phyloP scores from a whole-genome alignment of 1,284 basidiomycete genomes.

The Naganishia sp. region DNA sequence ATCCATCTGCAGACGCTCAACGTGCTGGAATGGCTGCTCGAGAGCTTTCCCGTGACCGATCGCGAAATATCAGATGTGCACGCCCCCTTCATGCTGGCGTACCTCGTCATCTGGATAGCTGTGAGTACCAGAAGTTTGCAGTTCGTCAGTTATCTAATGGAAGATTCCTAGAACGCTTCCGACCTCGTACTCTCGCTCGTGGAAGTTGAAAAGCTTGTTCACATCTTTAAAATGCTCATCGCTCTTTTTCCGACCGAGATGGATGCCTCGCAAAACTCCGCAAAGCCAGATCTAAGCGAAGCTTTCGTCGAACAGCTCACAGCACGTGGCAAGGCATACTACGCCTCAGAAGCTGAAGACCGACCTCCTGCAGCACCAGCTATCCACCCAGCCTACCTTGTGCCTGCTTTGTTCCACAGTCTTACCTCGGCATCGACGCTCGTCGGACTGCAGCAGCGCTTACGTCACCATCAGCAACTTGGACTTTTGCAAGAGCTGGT shows the following conservation, averaged over 20 bases:
- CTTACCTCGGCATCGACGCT: neutral
- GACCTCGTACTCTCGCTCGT: neutral
- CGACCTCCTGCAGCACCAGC: conserved; percentile 2
- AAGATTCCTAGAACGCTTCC: too few species aligned
- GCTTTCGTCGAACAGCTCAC: neutral
- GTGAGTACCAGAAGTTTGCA: neutral
- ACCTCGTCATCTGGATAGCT: conserved; percentile 14
- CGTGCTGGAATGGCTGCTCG: conserved; percentile 50
- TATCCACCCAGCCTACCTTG: neutral
- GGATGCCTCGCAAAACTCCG: neutral
- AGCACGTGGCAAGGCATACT: neutral
- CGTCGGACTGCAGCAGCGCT: neutral
- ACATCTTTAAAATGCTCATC: conserved; percentile 6
- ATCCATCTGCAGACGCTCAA: neutral
- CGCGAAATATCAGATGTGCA: conserved; percentile 51
- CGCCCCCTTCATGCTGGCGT: conserved; percentile 24
- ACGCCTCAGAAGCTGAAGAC: conserved; percentile 2
- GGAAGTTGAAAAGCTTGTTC: neutral
- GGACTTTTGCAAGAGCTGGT: conserved; percentile 1
- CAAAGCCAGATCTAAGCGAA: neutral
- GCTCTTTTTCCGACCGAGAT: neutral
- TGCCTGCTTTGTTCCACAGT: conserved; percentile 6
- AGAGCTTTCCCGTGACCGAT: conserved; percentile 56
- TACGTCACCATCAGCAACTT: neutral
- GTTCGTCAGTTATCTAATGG: too few species aligned